Base-by-base conservation (phyloP, 1,284 basidiomycete species). In the Tilletia indica region DNA sequence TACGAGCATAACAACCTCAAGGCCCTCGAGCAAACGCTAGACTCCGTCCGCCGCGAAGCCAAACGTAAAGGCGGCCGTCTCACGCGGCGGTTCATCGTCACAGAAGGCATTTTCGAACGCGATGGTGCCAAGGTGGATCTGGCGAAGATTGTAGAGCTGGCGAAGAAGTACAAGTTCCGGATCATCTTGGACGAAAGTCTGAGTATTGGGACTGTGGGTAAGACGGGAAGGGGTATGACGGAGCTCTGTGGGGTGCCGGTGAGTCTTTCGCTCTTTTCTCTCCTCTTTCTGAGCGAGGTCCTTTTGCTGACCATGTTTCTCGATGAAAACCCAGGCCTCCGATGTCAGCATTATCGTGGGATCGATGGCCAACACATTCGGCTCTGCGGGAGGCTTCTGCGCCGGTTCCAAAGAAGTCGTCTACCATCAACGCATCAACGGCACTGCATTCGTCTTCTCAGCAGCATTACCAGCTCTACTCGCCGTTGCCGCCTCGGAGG, bases 401-500 rank as follows among this genome's bases (percentile, higher is more conserved):
- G 94, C 94, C 0, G 96, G 96, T 42, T 92, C 92, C 2, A 85
- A 87, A 21, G 89, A 91, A 66, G 92, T 97, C 54, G 90, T 93
- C 38, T 89, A 92, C 74, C 97, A 99, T 84, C 84, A 97, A 89
- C 94, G 95, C 66, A 98, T 98, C 89, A 99, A 99, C 85, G 94
- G 93, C 31, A 91, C 93, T 3, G 91, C 94, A 0, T 96, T 94
- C 80, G 94, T 99, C 72, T 99, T 94, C 87, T 97, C 96, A 0
- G 97, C 97, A 9, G 91, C 96, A 1, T 90, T 97, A 86, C 97
- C 97, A 0, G 90, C 94, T 0, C 88, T 97, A 69, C 89, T 98
- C 67, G 91, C 93, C 16, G 93, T 93, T 73, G 90, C 92, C 73
- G 92, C 91, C 0, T 93, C 92, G 0, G 91, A 93, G 78, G 92